A percentile compares a stretch with the other conserved stretches of the same genome.
Evolutionary conservation across 2,329 filamentous ascomycete species (phyloP).

Genomic region (Hypoxylon sp.): DNA sequence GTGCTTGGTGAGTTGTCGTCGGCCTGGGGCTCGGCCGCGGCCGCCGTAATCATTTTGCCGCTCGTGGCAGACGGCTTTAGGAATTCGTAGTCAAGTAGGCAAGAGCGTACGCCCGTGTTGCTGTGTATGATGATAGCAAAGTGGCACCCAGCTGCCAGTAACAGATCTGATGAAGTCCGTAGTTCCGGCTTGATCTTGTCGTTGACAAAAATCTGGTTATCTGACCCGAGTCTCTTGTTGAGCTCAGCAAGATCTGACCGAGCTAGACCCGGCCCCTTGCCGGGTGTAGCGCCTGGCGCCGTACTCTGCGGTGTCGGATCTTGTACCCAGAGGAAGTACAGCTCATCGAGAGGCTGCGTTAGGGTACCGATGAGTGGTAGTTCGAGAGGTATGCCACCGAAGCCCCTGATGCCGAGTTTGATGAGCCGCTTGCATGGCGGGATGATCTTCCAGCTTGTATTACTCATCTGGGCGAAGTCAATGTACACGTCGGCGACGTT

Average conservation of each 20-base stretch:
- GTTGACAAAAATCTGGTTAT: not conserved
- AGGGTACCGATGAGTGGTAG: conserved; percentile 54
- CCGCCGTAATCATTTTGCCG: no score
- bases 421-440: conserved; percentile 1
- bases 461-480: no score
- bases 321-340: conserved; percentile 55
- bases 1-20: not conserved
- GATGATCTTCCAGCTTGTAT: not conserved
- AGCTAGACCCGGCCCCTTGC: conserved; percentile 8
- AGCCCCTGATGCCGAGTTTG: not conserved
- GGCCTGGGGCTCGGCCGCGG: no score
- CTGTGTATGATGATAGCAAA: not conserved
- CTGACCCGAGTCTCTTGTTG: conserved; percentile 53
- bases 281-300: not conserved
- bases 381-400: conserved; percentile 30
- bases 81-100: conserved; percentile 3
- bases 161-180: not conserved
- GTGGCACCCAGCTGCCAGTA: not conserved
- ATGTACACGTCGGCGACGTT: no score
- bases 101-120: not conserved
- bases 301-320: conserved; percentile 34
- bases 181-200: not conserved
- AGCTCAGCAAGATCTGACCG: conserved; percentile 5
- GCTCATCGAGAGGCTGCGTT: conserved; percentile 56
- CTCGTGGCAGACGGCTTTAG: not conserved